Evolutionary conservation across 2,329 filamentous ascomycete species (phyloP).

Genomic region (Colletotrichum costaricense): DNA sequence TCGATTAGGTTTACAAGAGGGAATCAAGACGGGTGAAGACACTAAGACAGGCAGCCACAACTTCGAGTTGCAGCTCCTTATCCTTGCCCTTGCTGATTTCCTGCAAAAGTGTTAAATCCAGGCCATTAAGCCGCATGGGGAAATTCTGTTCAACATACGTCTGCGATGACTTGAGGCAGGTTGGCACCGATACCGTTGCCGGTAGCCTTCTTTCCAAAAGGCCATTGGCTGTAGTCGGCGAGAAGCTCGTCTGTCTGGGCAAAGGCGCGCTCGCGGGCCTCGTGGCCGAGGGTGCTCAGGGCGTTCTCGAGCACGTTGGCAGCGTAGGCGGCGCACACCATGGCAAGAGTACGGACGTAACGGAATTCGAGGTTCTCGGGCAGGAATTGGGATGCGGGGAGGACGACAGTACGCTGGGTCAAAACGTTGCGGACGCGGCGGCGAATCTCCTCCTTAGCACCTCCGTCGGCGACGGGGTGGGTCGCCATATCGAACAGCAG

Average conservation of each 20-base stretch:
- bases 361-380: constrained; percentile 95
- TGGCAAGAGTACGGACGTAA: constrained; percentile 89
- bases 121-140: too few relatives aligned
- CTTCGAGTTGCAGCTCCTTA: constrained; percentile 95
- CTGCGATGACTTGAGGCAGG: constrained; percentile 84
- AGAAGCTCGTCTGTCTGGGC: constrained; percentile 96
- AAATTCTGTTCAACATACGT: constrained; percentile 59
- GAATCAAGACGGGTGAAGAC: constrained; percentile 98
- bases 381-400: constrained; percentile 87
- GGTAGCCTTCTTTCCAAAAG: constrained; percentile 87
- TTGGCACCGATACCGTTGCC: constrained; percentile 90
- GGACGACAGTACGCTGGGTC: constrained; percentile 92
- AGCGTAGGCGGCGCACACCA: constrained; percentile 98
- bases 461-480: constrained; percentile 94
- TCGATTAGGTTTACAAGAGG: constrained; percentile 72
- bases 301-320: constrained; percentile 98
- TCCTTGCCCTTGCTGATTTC: constrained; percentile 90
- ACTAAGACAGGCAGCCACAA: constrained; percentile 94
- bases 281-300: constrained; percentile 91
- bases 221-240: constrained; percentile 97
- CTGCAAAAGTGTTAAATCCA: constrained; percentile 46
- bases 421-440: constrained; percentile 92
- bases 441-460: constrained; percentile 97
- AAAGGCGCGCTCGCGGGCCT: constrained; percentile 93
- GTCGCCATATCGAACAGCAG: constrained; percentile 99